Percentiles rank a stretch among this genome's conserved stretches.
phyloP scores from a whole-genome alignment of 306 rosid species.

The Prunus kanzakura region DNA sequence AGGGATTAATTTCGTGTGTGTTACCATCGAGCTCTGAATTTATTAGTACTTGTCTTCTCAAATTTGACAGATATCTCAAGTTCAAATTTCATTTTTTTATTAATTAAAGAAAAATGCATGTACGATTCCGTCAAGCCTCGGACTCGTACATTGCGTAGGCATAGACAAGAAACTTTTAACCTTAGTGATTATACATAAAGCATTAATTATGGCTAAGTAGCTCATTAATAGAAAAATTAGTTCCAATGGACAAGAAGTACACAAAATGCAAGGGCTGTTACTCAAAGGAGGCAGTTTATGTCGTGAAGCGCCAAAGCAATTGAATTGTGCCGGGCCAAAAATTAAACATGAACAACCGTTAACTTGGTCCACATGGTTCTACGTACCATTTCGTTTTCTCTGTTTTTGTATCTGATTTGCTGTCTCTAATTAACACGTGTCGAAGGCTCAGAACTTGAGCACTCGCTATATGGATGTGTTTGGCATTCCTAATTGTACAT shows the following conservation, averaged over 20 bases:
- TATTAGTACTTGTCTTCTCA: no score
- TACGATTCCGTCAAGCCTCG: no score
- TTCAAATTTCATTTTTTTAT: no score
- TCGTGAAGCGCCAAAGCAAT: neutral
- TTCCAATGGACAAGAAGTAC: neutral
- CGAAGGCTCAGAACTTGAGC: neutral
- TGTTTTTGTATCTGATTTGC: neutral
- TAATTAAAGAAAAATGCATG: no score
- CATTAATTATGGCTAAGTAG: no score
- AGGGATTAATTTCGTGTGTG: no score
- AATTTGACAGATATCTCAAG: no score
- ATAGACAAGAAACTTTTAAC: no score
- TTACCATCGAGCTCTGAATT: no score
- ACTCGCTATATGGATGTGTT: neutral
- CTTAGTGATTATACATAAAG: no score
- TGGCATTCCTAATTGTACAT: neutral
- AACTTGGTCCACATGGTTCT: neutral
- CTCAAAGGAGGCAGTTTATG: neutral
- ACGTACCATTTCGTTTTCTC: neutral
- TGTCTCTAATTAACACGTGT: neutral
- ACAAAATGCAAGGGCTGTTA: neutral
- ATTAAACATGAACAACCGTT: conserved; percentile 1
- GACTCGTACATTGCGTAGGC: no score
- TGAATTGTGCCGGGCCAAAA: neutral
- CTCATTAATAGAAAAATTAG: neutral